A percentile compares a stretch with the other conserved stretches of the same genome.
These are phyloP conservation scores for Circinella umbellata DNA, from an alignment of 371 early-diverging fungal genomes.

Conservation along the genomic window DNA sequence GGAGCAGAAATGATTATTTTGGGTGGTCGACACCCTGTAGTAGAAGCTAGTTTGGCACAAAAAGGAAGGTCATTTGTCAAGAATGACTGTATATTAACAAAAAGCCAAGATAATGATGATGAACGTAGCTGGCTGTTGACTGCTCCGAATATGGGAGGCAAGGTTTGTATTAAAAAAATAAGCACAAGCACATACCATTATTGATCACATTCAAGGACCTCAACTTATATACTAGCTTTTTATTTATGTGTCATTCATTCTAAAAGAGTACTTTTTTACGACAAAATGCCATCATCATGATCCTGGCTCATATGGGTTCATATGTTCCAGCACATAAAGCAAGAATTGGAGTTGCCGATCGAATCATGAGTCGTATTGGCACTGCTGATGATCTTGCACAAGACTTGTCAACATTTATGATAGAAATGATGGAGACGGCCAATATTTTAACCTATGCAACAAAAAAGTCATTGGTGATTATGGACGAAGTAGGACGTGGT, in stretches of 20 bases:
- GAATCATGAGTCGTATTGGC: constrained; percentile 87
- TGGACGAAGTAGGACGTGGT: constrained; percentile 99
- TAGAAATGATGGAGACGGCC: constrained; percentile 97
- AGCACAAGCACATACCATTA: no score
- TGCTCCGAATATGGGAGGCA: constrained; percentile 97
- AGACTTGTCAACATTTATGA: constrained; percentile 97
- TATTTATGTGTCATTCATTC: no score
- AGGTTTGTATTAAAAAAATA: constrained; percentile 27
- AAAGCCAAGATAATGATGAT: constrained; percentile 17
- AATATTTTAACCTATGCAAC: constrained; percentile 87
- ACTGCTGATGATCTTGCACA: constrained; percentile 79
- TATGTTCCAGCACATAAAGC: constrained; percentile 93
- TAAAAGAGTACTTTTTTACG: constrained; percentile 83
- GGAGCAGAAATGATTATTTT: constrained; percentile 33
- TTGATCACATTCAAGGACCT: no score
- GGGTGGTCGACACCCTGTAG: constrained; percentile 89
- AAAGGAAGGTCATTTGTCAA: constrained; percentile 68
- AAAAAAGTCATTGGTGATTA: constrained; percentile 81
- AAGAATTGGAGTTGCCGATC: constrained; percentile 85
- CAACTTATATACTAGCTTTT: no score
- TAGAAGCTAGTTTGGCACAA: constrained; percentile 72
- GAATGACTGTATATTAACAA: constrained; percentile 72
- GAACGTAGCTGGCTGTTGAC: constrained; percentile 77
- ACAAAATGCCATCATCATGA: constrained; percentile 78
- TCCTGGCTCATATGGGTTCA: constrained; percentile 95